phyloP scores from a whole-genome alignment of 192 early-diverging fungal species.

The Umbelopsis isabellina region DNA sequence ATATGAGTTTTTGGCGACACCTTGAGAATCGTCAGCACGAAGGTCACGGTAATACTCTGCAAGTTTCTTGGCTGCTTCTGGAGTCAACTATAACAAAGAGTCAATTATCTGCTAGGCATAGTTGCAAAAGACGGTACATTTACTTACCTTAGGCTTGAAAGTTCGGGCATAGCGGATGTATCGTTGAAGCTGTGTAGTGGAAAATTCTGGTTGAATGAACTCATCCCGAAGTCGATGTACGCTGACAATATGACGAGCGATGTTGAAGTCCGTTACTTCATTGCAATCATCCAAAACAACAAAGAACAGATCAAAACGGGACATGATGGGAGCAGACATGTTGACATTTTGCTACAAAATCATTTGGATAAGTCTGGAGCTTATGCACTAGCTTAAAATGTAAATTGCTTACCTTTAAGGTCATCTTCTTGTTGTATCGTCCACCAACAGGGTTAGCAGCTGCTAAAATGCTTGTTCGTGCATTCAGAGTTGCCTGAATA shows the following conservation, averaged over 20 bases:
- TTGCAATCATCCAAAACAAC: conserved; percentile 95
- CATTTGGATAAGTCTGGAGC: conserved; percentile 14
- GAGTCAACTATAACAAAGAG: conserved; percentile 46
- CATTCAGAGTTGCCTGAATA: conserved; percentile 94
- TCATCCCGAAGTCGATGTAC: conserved; percentile 77
- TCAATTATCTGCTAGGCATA: background rate
- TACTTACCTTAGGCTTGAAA: conserved; percentile 74
- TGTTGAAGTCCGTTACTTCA: conserved; percentile 83
- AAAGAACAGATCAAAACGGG: conserved; percentile 98
- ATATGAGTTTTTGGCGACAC: conserved; percentile 69
- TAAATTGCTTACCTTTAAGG: conserved; percentile 66
- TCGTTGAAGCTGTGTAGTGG: conserved; percentile 73
- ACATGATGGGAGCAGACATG: conserved; percentile 98
- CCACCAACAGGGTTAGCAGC: conserved; percentile 97
- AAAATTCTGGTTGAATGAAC: conserved; percentile 72
- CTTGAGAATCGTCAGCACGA: conserved; percentile 84
- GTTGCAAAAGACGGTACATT: background rate
- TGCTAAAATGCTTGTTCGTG: conserved; percentile 92
- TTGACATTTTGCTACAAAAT: conserved; percentile 85
- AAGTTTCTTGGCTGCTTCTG: conserved; percentile 76
- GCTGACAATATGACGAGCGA: conserved; percentile 90
- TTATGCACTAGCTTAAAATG: background rate
- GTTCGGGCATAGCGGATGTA: conserved; percentile 92
- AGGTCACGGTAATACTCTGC: conserved; percentile 86
- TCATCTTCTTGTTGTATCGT: conserved; percentile 93